Percentiles rank a stretch among this genome's conserved stretches.
Conservation (phyloP, 129 eudicot genomes). For the Rutidosis leptorrhynchoides region DNA sequence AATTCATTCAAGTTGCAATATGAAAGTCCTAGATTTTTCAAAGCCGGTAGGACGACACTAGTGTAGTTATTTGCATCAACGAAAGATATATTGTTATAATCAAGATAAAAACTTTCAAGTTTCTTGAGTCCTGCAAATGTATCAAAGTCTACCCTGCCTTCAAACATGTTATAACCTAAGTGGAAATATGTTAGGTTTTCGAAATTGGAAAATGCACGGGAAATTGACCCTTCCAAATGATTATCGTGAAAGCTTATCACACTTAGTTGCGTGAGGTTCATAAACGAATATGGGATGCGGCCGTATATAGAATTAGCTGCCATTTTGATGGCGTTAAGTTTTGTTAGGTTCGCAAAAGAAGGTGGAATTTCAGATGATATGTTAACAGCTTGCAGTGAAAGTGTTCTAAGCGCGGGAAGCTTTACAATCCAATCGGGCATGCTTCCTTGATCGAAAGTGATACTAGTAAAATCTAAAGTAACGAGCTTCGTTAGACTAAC, state of each 20-base stretch:
- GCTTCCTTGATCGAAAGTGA: neutral
- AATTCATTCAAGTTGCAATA: slow-evolving; percentile 20
- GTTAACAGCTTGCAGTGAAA: too few relatives aligned
- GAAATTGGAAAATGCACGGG: slow-evolving; percentile 23
- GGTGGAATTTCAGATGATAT: too few relatives aligned
- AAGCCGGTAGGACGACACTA: slow-evolving; percentile 1
- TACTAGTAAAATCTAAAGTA: neutral
- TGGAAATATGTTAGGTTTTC: neutral
- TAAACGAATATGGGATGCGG: slow-evolving; percentile 6
- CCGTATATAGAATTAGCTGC: slow-evolving; percentile 6
- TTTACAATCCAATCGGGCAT: slow-evolving; percentile 8
- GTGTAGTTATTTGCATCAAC: slow-evolving; percentile 5
- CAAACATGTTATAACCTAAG: slow-evolving; percentile 8
- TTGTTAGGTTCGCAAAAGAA: too few relatives aligned
- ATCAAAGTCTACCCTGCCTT: slow-evolving; percentile 22
- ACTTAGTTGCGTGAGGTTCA: slow-evolving; percentile 28
- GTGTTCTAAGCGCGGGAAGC: too few relatives aligned
- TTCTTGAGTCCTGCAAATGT: slow-evolving; percentile 11
- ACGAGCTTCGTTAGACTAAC: slow-evolving; percentile 6
- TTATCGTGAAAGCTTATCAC: accelerated
- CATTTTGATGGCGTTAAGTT: too few relatives aligned
- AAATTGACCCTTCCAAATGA: slow-evolving; percentile 27
- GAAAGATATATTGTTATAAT: neutral
- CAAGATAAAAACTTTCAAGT: neutral
- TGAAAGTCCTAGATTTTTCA: neutral